Evolutionary conservation across 345 rosid genomes (phyloP).

Genomic region (Xanthoceras sorbifolium): DNA sequence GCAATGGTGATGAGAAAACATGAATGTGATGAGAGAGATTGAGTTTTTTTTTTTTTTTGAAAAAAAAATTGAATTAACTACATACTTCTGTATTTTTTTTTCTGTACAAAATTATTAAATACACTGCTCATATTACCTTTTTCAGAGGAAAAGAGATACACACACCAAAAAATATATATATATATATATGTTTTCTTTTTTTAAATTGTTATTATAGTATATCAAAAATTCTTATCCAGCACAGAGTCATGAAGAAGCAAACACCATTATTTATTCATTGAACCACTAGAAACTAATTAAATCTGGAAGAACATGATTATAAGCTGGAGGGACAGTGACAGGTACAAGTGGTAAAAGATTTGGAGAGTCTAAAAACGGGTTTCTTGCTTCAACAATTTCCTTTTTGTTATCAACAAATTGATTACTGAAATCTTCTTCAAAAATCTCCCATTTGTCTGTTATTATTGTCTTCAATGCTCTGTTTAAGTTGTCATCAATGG

Average conservation of each 20-base stretch:
- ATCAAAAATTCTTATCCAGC: neutral
- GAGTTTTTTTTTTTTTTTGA: no score
- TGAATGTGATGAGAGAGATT: no score
- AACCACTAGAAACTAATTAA: slow-evolving; percentile 44
- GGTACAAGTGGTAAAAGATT: slow-evolving; percentile 24
- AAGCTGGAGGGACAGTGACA: slow-evolving; percentile 8
- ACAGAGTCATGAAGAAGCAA: neutral
- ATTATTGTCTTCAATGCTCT: slow-evolving; percentile 40
- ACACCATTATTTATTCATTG: neutral
- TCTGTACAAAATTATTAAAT: no score
- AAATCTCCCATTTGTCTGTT: slow-evolving; percentile 63
- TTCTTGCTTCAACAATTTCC: neutral
- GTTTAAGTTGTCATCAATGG: neutral
- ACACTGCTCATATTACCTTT: no score
- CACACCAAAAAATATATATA: no score
- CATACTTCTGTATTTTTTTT: no score
- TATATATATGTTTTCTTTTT: no score
- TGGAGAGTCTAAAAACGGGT: slow-evolving; percentile 17
- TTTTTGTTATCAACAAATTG: neutral
- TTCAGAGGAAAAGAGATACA: no score
- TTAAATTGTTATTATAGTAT: neutral
- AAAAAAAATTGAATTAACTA: no score
- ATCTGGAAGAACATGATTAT: slow-evolving; percentile 45
- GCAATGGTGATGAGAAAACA: no score
- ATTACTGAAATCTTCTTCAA: slow-evolving; percentile 41